Percentiles rank a stretch among this genome's conserved stretches.
Conservation (phyloP, 2,329 filamentous ascomycete genomes). For the Aspergillus chevalieri region DNA sequence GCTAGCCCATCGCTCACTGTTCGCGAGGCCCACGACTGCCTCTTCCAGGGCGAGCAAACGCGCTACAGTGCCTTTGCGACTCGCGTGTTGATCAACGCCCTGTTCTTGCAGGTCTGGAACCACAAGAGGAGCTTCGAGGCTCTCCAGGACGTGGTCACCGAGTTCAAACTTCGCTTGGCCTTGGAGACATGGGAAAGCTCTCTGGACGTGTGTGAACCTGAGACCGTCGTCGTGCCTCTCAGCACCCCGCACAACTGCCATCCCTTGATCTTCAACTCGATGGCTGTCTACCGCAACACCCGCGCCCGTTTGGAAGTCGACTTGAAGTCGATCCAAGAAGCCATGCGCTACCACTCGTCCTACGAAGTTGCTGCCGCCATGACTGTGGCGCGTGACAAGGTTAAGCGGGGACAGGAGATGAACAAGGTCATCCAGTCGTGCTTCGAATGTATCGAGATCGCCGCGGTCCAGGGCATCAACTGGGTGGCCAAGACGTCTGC, state of each 20-base stretch:
- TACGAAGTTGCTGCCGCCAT: slow-evolving; percentile 96
- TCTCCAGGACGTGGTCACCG: slow-evolving; percentile 91
- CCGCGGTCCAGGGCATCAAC: slow-evolving; percentile 85
- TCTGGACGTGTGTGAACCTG: slow-evolving; percentile 84
- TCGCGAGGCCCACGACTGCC: slow-evolving; percentile 85
- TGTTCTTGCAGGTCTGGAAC: slow-evolving; percentile 98
- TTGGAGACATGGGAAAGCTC: slow-evolving; percentile 99
- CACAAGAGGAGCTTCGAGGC: slow-evolving; percentile 98
- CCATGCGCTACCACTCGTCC: slow-evolving; percentile 90
- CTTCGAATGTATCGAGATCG: slow-evolving; percentile 95
- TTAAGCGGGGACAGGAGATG: slow-evolving; percentile 94
- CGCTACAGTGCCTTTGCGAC: slow-evolving; percentile 96
- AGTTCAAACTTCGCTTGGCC: slow-evolving; percentile 93
- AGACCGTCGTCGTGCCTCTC: slow-evolving; percentile 78
- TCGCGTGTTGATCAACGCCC: slow-evolving; percentile 95
- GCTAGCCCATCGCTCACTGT: slow-evolving; percentile 73
- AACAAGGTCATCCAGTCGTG: slow-evolving; percentile 97
- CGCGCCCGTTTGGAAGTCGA: slow-evolving; percentile 89
- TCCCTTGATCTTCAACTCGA: slow-evolving; percentile 94
- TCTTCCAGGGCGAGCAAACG: slow-evolving; percentile 87
- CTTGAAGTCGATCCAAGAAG: slow-evolving; percentile 91
- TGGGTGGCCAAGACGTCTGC: slow-evolving; percentile 98
- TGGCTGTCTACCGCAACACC: slow-evolving; percentile 93
- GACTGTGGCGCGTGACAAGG: slow-evolving; percentile 87
- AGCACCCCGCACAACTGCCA: slow-evolving; percentile 94